phyloP scores from a whole-genome alignment of 306 rosid genomes.

The Prunus armeniaca region DNA sequence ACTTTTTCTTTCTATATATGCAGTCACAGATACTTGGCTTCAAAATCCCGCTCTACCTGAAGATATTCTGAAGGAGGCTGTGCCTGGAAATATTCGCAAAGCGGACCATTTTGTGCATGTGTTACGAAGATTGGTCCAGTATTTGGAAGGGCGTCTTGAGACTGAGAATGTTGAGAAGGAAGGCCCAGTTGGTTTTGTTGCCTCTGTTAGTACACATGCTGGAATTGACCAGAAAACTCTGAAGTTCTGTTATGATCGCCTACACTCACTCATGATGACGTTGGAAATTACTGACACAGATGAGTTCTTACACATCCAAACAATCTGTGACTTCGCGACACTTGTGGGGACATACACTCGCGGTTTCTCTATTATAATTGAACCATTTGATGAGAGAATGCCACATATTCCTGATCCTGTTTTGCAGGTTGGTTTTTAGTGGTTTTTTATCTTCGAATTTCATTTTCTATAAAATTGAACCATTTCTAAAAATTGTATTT shows the following conservation, averaged over 20 bases:
- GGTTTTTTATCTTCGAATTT: background rate
- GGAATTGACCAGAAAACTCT: constrained; percentile 95
- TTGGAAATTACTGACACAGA: constrained; percentile 92
- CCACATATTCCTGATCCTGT: constrained; percentile 99
- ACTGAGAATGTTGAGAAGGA: constrained; percentile 94
- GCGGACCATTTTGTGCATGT: constrained; percentile 89
- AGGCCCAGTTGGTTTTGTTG: constrained; percentile 66
- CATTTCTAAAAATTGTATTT: background rate
- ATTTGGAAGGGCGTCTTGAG: constrained; percentile 84
- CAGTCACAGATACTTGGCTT: constrained; percentile 82
- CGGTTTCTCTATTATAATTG: constrained; percentile 88
- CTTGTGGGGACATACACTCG: constrained; percentile 90
- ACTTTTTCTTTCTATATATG: constrained; percentile 22
- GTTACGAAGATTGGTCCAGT: constrained; percentile 79
- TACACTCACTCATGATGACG: constrained; percentile 92
- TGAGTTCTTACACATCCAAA: constrained; percentile 87
- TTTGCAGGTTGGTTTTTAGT: constrained; percentile 59
- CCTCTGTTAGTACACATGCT: constrained; percentile 61
- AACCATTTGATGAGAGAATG: constrained; percentile 97
- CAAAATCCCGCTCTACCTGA: constrained; percentile 94
- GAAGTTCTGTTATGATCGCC: constrained; percentile 91
- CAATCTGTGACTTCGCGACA: constrained; percentile 95
- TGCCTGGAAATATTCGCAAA: constrained; percentile 93
- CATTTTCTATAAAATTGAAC: background rate
- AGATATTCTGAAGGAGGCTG: constrained; percentile 94